Percentiles rank a stretch among this genome's conserved stretches.
Conservation (phyloP, 495 filamentous ascomycete species). For the Hyaloscypha variabilis region DNA sequence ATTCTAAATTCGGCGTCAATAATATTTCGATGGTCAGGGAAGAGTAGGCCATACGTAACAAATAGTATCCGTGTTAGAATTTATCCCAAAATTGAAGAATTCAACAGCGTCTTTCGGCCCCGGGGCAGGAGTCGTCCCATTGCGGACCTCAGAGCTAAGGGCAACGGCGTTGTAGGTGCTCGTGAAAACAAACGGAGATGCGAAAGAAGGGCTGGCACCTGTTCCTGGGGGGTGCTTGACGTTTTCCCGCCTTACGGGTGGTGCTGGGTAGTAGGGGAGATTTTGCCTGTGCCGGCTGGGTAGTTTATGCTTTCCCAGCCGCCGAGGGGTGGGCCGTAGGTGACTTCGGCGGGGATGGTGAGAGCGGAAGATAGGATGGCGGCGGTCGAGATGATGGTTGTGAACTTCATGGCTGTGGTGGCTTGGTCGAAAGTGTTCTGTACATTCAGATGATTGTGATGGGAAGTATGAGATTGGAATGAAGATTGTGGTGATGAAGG, state of each 20-base stretch:
- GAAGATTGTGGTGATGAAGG: too few species aligned
- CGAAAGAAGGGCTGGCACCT: neutral
- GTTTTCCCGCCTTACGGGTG: slow-evolving; percentile 23
- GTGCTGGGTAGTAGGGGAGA: slow-evolving; percentile 21
- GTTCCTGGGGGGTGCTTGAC: slow-evolving; percentile 22
- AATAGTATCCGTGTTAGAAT: slow-evolving; percentile 33
- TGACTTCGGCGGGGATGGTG: slow-evolving; percentile 2
- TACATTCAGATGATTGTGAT: too few species aligned
- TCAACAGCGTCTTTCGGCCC: slow-evolving; percentile 28
- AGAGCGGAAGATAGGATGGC: slow-evolving; percentile 1
- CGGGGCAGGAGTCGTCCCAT: slow-evolving; percentile 33
- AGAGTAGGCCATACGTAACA: slow-evolving; percentile 35
- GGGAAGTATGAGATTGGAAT: too few species aligned
- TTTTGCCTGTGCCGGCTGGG: slow-evolving; percentile 21
- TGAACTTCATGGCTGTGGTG: slow-evolving; percentile 10
- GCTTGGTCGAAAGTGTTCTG: too few species aligned
- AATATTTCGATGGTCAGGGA: neutral
- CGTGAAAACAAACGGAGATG: slow-evolving; percentile 37
- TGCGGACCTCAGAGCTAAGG: slow-evolving; percentile 41
- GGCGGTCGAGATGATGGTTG: neutral
- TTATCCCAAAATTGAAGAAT: slow-evolving; percentile 44
- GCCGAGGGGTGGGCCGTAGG: slow-evolving; percentile 3
- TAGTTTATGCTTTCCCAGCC: slow-evolving; percentile 19
- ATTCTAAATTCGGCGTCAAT: slow-evolving; percentile 17
- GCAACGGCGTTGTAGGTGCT: slow-evolving; percentile 41